Evolutionary conservation across 129 eudicot species (phyloP), one percentile per base, ranked within the genome.

Genomic region (Mikania micrantha): DNA sequence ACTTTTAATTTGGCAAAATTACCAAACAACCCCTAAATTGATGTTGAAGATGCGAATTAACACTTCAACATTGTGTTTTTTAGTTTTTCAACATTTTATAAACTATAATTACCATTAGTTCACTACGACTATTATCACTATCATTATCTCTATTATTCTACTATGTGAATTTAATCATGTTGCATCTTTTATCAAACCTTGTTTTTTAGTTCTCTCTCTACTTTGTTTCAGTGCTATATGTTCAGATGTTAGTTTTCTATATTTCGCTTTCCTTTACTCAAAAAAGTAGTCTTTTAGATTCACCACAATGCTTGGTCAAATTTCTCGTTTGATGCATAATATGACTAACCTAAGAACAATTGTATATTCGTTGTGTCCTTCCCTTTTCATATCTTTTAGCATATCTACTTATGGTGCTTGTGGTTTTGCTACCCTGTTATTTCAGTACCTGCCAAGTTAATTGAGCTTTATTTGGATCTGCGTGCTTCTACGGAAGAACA

Each of bases 401-500:
- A 10, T 12, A 64, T 53, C 31, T 67, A 29, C 19, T 74, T 15
- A 41, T 29, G 56, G 13, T 66, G 28, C 32, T 60, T 28, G 44
- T 34, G 56, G 36, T 50, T 68, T 56, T 49, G 62, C 60, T 64
- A 42, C 24, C 40, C 15, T 29, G 20, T 25, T 69, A 25, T 79
- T 73, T 52, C 85, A 92, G 96, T 75, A 16, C 89, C 98, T 76
- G 91, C 91, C 20, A 86, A 86, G 79, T 70, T 87, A 62, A 75
- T 79, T 52, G 87, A 92, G 38, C 72, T 84, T 65, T 92, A 92
- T 77, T 42, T 92, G 77, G 91, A 86, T 64, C 65, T 88, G 68
- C 86, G 98, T 82, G 81, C 87, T 57, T 53, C 81, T 64, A 60
- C 77, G n/a, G 98, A 92, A 74, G 98, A 86, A 72, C 95, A 86